Evolutionary conservation across 108 stramenopile genomes (phyloP), one percentile per base, ranked within the genome.

Genomic region (Craspedostauros australis): DNA sequence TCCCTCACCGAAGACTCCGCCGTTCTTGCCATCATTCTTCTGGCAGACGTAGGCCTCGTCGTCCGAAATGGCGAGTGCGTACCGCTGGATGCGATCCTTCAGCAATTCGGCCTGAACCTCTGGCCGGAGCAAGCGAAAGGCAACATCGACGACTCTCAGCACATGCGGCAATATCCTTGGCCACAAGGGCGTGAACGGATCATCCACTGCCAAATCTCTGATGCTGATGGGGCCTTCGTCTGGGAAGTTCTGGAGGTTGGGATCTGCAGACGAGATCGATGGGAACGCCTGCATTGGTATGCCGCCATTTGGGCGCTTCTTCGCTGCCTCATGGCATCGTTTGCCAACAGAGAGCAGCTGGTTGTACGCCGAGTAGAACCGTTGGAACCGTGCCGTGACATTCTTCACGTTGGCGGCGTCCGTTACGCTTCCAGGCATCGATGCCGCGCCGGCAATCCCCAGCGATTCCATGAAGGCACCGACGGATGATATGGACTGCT

Each of bases 111-210:
- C 71, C 47, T 89, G 88, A 38, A 78, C 42, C 37, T 78, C 63
- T 18, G 85, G 88, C 53, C 76, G 75, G 86, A 88, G 90, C 16
- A 88, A 38, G 29, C 67, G 62, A 60, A 89, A 64, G 24, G 75
- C 65, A 8, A 71, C 71, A 46, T 89, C 67, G n/a, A 82, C 20
- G 11, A 81, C 56, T 33, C 66, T 53, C 38, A 88, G 39, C 40
- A 93, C 37, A 6, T 57, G 46, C 8, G 92, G 88, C 1, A 90
- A 49, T 37, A 93, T 73, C 57, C 70, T 65, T n/a, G 87, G 82
- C 92, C 92, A 93, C 9, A 93, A 59, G 12, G 76, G 88, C 42
- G 84, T 80, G 53, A 90, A 93, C 0, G 92, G 86, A 66, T 93
- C 92, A 32, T 79, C 73, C n/a, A 72, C 54, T 18, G 82, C 73